Conservation (phyloP, 352 stramenopile species). For the Phytopythium chamaehyphon region DNA sequence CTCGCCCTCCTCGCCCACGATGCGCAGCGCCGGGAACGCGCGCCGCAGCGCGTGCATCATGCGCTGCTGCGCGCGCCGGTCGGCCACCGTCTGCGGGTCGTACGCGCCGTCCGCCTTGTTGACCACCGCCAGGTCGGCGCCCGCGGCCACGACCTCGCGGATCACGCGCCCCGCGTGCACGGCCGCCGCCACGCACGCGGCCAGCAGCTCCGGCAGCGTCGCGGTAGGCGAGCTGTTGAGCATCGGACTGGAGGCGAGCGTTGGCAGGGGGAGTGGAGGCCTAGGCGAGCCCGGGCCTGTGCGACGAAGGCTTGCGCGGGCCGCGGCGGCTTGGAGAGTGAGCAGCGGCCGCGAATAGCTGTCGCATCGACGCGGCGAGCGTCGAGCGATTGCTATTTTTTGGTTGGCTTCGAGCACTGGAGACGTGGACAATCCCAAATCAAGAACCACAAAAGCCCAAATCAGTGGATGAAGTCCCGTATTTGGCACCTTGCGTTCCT, state of each 20-base stretch:
- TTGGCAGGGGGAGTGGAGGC: background rate
- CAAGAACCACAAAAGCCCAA: too few relatives aligned
- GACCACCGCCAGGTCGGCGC: constrained; percentile 54
- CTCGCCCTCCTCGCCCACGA: constrained; percentile 71
- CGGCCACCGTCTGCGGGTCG: constrained; percentile 75
- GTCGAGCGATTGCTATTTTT: too few relatives aligned
- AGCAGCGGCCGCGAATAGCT: too few relatives aligned
- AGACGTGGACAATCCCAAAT: too few relatives aligned
- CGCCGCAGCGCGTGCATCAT: constrained; percentile 57
- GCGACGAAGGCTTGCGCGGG: too few relatives aligned
- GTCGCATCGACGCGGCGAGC: too few relatives aligned
- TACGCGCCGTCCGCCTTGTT: constrained; percentile 75
- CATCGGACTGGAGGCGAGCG: too few relatives aligned
- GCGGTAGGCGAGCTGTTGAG: constrained; percentile 12
- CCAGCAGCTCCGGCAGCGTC: constrained; percentile 36
- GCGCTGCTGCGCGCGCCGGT: constrained; percentile 70
- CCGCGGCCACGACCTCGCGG: constrained; percentile 53
- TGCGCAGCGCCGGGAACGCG: constrained; percentile 45
- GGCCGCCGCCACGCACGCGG: constrained; percentile 54
- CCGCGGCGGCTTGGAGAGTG: too few relatives aligned
- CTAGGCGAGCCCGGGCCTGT: background rate
- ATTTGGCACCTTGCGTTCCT: too few relatives aligned
- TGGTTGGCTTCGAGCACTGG: too few relatives aligned
- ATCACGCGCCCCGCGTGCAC: constrained; percentile 58
- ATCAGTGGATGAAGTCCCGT: too few relatives aligned